Evolutionary conservation across 257 asterid species (phyloP), one percentile per base, ranked within the genome.

Genomic region (Ballota nigra): DNA sequence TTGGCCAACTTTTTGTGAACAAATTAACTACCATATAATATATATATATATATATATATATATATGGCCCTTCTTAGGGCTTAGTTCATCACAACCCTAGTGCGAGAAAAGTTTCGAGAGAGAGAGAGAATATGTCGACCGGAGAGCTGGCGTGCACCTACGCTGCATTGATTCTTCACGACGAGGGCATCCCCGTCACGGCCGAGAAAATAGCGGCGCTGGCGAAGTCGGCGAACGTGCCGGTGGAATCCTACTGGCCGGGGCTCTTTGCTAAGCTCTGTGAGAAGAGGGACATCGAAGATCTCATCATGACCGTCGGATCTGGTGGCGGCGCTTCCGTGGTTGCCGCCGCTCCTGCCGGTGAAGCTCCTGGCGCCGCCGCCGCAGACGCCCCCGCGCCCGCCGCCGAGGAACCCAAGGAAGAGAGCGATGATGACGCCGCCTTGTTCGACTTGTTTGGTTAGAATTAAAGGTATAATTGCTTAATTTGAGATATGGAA

Each of bases 171-270:
- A 78, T 89, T 67, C 91, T 87, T 16, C 79, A 83, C 77, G 96
- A 87, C 70, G 96, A 89, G 70, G 93, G 88, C 28, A 87, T 89
- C 65, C 38, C 91, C 58, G 51, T 85, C 84, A 85, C 91, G 2
- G 85, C 96, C 28, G 96, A 89, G 80, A 89, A 89, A 69, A 84
- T 89, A 2, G 69, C 84, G 6, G 38, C 87, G 1, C 41, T 87
- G 23, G 63, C 82, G 29, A 79, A 84, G 76, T 86, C 90, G 5
- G 96, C 94, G 4, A 81, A 81, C 67, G 36, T 89, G 64, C 64
- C 80, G 19, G 80, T 86, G 5, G 96, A 89, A 15, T 88, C 92
- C 4, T 87, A 86, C 69, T 88, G 92, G 92, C 90, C 92, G 45
- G 81, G 83, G 28, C 83, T 90, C 22, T 84, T 87, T 34, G 83